Evolutionary conservation across 2,329 filamentous ascomycete genomes (phyloP).

Genomic region (Pestalotiopsis sp.): DNA sequence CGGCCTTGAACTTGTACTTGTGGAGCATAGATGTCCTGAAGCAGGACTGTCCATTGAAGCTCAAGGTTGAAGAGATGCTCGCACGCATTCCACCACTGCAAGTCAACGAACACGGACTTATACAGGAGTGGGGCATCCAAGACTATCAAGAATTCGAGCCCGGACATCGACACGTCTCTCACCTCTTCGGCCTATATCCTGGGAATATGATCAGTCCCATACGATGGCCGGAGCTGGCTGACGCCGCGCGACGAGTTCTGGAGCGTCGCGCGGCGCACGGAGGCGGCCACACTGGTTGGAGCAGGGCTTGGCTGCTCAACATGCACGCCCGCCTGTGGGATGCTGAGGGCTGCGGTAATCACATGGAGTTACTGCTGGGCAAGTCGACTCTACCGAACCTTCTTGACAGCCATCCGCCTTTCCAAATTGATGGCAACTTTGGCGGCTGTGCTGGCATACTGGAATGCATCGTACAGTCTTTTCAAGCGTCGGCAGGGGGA

Average conservation of each 20-base stretch:
- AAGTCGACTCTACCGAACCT: slow-evolving; percentile 46
- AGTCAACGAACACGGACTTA: slow-evolving; percentile 32
- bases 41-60: slow-evolving; percentile 31
- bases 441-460: slow-evolving; percentile 48
- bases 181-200: slow-evolving; percentile 51
- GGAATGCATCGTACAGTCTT: slow-evolving; percentile 43
- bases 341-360: slow-evolving; percentile 7
- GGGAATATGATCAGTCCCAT: slow-evolving; percentile 37
- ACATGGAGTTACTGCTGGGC: slow-evolving; percentile 24
- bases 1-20: slow-evolving; percentile 25
- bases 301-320: slow-evolving; percentile 51
- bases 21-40: slow-evolving; percentile 24
- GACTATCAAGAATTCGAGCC: slow-evolving; percentile 44
- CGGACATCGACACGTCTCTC: slow-evolving; percentile 53
- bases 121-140: slow-evolving; percentile 42
- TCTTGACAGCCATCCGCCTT: slow-evolving; percentile 46
- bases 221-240: slow-evolving; percentile 23
- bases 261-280: slow-evolving; percentile 32
- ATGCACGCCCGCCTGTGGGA: slow-evolving; percentile 47
- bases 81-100: slow-evolving; percentile 24
- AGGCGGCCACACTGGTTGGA: slow-evolving; percentile 55
- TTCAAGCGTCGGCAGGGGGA: slow-evolving; percentile 24
- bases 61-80: slow-evolving; percentile 26
- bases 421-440: slow-evolving; percentile 55
- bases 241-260: slow-evolving; percentile 31